These are phyloP conservation scores for Penicillium waksmanii DNA, from an alignment of 495 filamentous ascomycete species.

Conservation along the genomic window DNA sequence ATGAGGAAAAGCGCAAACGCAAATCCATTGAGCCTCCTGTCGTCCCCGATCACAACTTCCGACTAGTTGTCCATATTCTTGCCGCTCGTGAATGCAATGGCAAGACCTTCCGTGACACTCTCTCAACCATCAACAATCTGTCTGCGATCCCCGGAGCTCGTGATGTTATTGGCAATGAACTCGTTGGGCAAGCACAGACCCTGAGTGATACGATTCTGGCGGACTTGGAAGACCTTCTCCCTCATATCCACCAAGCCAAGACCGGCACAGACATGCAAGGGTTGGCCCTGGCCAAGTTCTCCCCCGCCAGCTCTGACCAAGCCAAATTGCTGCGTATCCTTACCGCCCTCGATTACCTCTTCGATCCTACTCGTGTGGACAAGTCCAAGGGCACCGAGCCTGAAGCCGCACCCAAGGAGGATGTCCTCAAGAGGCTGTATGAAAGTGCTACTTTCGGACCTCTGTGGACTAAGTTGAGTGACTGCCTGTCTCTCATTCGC, in stretches of 20 bases:
- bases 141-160: conserved; percentile 90
- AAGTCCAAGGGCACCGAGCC: conserved; percentile 58
- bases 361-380: conserved; percentile 68
- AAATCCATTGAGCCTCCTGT: conserved; percentile 77
- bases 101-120: conserved; percentile 94
- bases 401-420: conserved; percentile 63
- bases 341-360: conserved; percentile 93
- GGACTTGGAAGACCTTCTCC: conserved; percentile 84
- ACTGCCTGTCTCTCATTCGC: conserved; percentile 84
- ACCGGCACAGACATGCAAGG: conserved; percentile 94
- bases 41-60: conserved; percentile 87
- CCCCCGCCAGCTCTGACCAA: conserved; percentile 91
- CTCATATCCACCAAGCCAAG: conserved; percentile 82
- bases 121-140: conserved; percentile 97
- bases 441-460: conserved; percentile 86
- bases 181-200: conserved; percentile 81
- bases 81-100: conserved; percentile 94
- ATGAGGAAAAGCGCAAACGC: conserved; percentile 71
- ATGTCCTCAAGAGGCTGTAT: conserved; percentile 85
- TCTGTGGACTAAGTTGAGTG: conserved; percentile 93
- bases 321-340: conserved; percentile 92
- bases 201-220: conserved; percentile 81
- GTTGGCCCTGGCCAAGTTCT: conserved; percentile 91
- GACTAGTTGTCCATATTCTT: conserved; percentile 92
- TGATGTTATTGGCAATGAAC: conserved; percentile 85